Conservation (phyloP, 805 yeast species). For the Metschnikowia similis region DNA sequence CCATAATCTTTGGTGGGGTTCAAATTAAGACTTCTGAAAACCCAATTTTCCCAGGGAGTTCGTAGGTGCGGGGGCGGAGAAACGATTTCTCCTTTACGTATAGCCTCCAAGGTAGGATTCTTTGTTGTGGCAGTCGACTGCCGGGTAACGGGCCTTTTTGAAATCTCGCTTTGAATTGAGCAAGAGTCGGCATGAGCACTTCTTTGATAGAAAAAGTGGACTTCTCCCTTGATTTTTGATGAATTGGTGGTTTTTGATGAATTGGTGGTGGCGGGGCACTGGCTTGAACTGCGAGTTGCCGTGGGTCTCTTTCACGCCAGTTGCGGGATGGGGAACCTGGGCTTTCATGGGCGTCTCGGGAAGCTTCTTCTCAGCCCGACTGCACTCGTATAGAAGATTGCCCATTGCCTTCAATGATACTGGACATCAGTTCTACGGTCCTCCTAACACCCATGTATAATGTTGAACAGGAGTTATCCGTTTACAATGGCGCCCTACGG, state of each 20-base stretch:
- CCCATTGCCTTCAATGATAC: constrained; percentile 11
- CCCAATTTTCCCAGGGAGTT: constrained; percentile 26
- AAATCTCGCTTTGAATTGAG: not conserved
- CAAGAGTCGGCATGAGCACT: not conserved
- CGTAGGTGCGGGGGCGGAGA: constrained; percentile 12
- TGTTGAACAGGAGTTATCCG: too few species aligned
- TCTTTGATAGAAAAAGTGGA: not conserved
- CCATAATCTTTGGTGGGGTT: constrained; percentile 8
- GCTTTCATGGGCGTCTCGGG: not conserved
- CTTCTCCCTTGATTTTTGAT: not conserved
- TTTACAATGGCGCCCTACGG: too few species aligned
- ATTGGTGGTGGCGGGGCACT: not conserved
- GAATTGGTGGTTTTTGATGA: too few species aligned
- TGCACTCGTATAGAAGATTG: constrained; percentile 8
- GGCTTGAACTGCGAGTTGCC: not conserved
- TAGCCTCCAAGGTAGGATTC: not conserved
- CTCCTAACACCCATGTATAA: too few species aligned
- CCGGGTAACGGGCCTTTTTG: not conserved
- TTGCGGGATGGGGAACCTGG: not conserved
- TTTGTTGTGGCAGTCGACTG: not conserved
- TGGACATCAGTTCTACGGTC: too few species aligned
- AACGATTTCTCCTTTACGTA: not conserved
- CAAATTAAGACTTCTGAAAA: constrained; percentile 18
- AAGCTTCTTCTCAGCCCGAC: not conserved
- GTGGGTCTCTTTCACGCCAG: not conserved